Evolutionary conservation across 495 filamentous ascomycete species (phyloP), one percentile per base, ranked within the genome.

Genomic region (Podospora comata): DNA sequence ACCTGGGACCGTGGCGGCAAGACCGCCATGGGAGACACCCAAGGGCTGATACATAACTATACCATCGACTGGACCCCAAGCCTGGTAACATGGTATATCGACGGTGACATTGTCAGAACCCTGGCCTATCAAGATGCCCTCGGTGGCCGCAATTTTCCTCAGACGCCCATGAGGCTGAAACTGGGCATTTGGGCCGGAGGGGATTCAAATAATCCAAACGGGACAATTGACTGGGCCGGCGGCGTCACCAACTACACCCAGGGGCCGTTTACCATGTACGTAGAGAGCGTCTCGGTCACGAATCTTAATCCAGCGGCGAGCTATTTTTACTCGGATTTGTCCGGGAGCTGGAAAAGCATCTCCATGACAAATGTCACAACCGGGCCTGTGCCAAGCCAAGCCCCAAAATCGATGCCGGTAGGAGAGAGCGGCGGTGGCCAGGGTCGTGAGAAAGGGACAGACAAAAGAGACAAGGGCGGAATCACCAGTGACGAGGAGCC

Each of bases 161-260:
- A 97, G 79, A 95, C 92, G 23, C 93, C 93, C 18, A 90, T 90
- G 86, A 86, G 89, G 69, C 75, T 96, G 70, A 91, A 89, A 74
- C 79, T 96, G 54, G 94, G 93, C 67, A 83, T 88, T 67, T 97
- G 93, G 94, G 86, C 86, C 66, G 93, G 88, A 72, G 93, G 93
- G 71, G 89, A 92, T 71, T 77, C 88, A 1, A 74, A 75, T 59
- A 90, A 92, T 67, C 78, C 84, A n/a, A 74, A 87, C 30, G 91
- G 90, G 65, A 96, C 93, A 20, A 91, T 96, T n/a, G 57, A 87
- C 55, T 97, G 94, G 93, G 91, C 94, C 69, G 89, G 90, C 64
- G 94, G 93, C 57, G 77, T 79, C 30, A 92, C 89, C 19, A 85
- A 92, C 75, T 95, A 92, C 76, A 81, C 81, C 66, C 73, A 84